Evolutionary conservation across 1,139 yeast genomes (phyloP).

Genomic region (Sugiyamaella sp.): DNA sequence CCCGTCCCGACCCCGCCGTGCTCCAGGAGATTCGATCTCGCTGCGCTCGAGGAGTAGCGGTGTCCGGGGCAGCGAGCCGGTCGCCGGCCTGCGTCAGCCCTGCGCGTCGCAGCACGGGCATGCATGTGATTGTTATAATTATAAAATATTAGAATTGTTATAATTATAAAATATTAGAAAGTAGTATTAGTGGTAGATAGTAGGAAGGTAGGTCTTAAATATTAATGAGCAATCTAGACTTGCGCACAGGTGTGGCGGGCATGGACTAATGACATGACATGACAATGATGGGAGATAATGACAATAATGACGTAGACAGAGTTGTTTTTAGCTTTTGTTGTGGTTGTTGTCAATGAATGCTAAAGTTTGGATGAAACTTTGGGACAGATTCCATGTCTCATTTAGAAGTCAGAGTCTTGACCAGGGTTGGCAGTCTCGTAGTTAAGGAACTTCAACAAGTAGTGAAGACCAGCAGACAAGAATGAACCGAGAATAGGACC

Average conservation of each 20-base stretch:
- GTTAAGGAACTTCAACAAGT: constrained; percentile 63
- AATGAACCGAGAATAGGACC: constrained; percentile 77
- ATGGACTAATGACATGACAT: not conserved
- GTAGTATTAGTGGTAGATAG: not conserved
- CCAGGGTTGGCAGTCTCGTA: constrained; percentile 76
- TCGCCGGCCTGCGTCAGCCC: too few species aligned
- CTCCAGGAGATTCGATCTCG: not conserved
- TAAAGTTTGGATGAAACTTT: not conserved
- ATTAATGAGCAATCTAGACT: not conserved
- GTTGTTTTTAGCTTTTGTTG: not conserved
- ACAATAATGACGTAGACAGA: not conserved
- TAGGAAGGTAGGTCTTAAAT: not conserved
- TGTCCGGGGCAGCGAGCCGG: not conserved
- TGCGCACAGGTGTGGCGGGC: not conserved
- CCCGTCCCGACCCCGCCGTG: too few species aligned
- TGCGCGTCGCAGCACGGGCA: not conserved
- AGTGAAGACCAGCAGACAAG: constrained; percentile 70
- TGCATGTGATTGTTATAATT: not conserved
- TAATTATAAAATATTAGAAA: not conserved
- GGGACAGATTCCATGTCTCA: not conserved
- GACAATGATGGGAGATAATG: not conserved
- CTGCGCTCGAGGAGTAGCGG: not conserved
- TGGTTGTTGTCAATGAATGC: not conserved
- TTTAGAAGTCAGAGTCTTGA: constrained; percentile 54
- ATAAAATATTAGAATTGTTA: too few species aligned